phyloP scores from a whole-genome alignment of 352 stramenopile genomes.

The Phytophthora nicotianae region DNA sequence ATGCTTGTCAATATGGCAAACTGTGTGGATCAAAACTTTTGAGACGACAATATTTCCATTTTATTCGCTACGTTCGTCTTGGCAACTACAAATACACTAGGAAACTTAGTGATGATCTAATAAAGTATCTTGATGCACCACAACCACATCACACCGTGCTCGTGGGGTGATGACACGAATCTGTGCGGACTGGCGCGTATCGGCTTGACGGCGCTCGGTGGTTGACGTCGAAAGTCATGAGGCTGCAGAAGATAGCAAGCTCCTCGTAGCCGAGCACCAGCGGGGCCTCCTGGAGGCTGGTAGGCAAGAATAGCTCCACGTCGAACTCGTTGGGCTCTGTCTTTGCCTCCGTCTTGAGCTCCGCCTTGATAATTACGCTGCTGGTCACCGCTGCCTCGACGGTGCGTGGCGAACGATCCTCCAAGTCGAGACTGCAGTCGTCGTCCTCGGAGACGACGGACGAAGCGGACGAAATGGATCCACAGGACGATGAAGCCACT shows the following conservation, averaged over 20 bases:
- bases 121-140: constrained; percentile 14
- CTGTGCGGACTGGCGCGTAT: constrained; percentile 13
- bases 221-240: constrained; percentile 72
- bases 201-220: constrained; percentile 23
- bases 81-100: constrained; percentile 18
- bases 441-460: constrained; percentile 51
- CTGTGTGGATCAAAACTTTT: background rate
- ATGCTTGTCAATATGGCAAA: background rate
- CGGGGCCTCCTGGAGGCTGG: constrained; percentile 68
- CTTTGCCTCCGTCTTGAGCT: constrained; percentile 26
- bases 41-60: constrained; percentile 12
- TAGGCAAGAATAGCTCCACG: constrained; percentile 41
- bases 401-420: constrained; percentile 52
- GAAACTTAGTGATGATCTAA: constrained; percentile 22
- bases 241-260: constrained; percentile 77
- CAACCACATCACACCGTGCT: constrained; percentile 33
- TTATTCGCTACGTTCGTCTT: constrained; percentile 7
- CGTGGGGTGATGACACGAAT: constrained; percentile 39
- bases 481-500: constrained; percentile 41
- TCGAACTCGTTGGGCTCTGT: constrained; percentile 23
- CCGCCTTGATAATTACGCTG: constrained; percentile 26
- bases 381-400: constrained; percentile 52
- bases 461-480: constrained; percentile 34
- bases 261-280: constrained; percentile 66
- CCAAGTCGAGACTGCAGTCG: constrained; percentile 18